Percentiles rank a stretch among this genome's conserved stretches.
Conservation (phyloP, 2,329 filamentous ascomycete species). For the Trichoderma sp. region DNA sequence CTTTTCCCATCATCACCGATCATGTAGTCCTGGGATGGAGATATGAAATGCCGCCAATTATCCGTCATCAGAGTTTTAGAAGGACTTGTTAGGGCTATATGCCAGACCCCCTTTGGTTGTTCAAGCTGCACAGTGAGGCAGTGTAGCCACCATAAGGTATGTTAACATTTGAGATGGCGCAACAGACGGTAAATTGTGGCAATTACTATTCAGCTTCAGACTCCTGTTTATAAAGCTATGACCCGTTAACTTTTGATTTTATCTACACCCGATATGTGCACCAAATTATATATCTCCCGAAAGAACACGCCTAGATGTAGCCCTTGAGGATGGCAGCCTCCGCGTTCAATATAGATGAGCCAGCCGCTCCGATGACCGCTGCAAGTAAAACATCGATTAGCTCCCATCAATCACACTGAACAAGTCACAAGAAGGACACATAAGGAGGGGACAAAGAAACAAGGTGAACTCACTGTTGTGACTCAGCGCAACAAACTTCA, state of each 20-base stretch:
- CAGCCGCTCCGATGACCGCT: conserved; percentile 94
- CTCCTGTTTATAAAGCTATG: neutral
- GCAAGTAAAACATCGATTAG: neutral
- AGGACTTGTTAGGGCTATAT: too few species aligned
- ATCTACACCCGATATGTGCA: conserved; percentile 7
- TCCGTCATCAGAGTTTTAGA: too few species aligned
- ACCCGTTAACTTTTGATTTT: conserved; percentile 1
- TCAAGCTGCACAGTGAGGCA: too few species aligned
- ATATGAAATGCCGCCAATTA: too few species aligned
- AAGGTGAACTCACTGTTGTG: conserved; percentile 63
- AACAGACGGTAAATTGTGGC: too few species aligned
- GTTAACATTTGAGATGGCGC: too few species aligned
- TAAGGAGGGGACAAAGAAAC: too few species aligned
- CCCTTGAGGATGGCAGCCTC: conserved; percentile 92
- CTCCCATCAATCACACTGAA: neutral
- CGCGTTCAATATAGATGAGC: conserved; percentile 91
- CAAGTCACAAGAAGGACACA: neutral
- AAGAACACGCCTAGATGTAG: conserved; percentile 58
- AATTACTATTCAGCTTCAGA: too few species aligned
- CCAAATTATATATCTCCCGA: neutral
- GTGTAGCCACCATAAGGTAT: too few species aligned
- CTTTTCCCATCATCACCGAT: too few species aligned
- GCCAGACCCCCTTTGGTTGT: too few species aligned
- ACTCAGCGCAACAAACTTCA: conserved; percentile 91
- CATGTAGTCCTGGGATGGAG: too few species aligned